phyloP scores from a whole-genome alignment of 208 protist species.

The Porcisia deanei region DNA sequence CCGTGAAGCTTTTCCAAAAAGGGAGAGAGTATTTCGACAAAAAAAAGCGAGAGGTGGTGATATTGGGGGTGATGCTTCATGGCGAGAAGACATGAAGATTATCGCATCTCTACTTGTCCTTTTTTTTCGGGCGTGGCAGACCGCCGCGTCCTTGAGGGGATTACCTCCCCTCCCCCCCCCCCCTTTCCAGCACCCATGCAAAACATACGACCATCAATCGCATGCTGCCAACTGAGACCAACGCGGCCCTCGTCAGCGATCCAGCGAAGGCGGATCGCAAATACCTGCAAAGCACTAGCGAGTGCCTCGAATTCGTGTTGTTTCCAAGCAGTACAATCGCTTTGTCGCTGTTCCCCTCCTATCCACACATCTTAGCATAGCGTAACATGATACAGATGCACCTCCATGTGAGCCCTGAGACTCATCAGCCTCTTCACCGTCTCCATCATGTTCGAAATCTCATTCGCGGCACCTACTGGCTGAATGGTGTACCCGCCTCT shows the following conservation, averaged over 20 bases:
- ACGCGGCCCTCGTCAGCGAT: not conserved
- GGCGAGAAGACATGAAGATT: not conserved
- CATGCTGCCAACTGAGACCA: not conserved
- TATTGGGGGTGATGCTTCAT: not conserved
- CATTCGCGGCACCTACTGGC: slow-evolving; percentile 6
- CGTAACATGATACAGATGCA: not conserved
- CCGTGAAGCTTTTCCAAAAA: too few relatives aligned
- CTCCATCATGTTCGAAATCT: not conserved
- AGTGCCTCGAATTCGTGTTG: not conserved
- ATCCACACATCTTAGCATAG: not conserved
- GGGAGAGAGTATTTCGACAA: not conserved
- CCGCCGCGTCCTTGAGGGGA: not conserved
- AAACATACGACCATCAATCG: not conserved
- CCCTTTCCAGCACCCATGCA: not conserved
- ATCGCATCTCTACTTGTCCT: not conserved
- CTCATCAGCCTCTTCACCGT: not conserved
- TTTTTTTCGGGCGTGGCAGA: not conserved
- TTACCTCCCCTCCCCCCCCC: too few relatives aligned
- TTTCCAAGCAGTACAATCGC: not conserved
- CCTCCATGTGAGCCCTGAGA: not conserved
- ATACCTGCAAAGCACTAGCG: not conserved
- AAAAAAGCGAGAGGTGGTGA: not conserved
- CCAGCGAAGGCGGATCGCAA: not conserved
- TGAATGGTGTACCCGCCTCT: slow-evolving; percentile 33
- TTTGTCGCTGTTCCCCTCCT: not conserved